Base-by-base conservation (phyloP, 139 green algal genomes). In the Monoraphidium neglectum region DNA sequence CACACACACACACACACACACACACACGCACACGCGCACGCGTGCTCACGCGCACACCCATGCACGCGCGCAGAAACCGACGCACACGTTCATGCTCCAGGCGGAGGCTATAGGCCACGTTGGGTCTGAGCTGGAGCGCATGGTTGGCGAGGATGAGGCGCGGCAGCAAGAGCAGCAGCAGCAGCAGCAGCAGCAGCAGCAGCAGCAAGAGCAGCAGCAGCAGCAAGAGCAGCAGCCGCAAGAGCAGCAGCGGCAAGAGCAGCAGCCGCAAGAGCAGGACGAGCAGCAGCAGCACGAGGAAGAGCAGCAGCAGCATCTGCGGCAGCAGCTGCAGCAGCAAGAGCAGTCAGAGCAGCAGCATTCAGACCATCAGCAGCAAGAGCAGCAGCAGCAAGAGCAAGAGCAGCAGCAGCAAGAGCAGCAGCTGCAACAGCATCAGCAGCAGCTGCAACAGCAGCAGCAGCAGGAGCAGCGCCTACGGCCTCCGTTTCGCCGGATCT, bases 31-130 rank as follows among this genome's bases (percentile, higher is more conserved):
- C n/a, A n/a, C n/a, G n/a, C n/a, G n/a, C n/a, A n/a, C n/a, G n/a
- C n/a, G n/a, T n/a, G n/a, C n/a, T n/a, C n/a, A n/a, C n/a, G n/a
- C n/a, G n/a, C n/a, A n/a, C n/a, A n/a, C n/a, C n/a, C n/a, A n/a
- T n/a, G n/a, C n/a, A n/a, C n/a, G n/a, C n/a, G n/a, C n/a, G n/a
- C n/a, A n/a, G n/a, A 84, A 93, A 36, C 84, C 84, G 0, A 82
- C 78, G 38, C 84, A 94, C 81, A 80, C 57, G 47, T 96, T 97
- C 49, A 88, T 88, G 3, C 67, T 78, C 1, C 88, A 95, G 76
- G 69, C 82, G 32, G 71, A 73, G 43, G 43, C 72, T 36, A 54
- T 85, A 21, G 62, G 84, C 33, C 91, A 93, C 65, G 82, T 95
- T 23, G 89, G 77, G 0, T n/a, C n/a, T n/a, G 87, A 80, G 4